Percentiles rank a stretch among this genome's conserved stretches.
Evolutionary conservation across 2,329 filamentous ascomycete genomes (phyloP).

Genomic region (Aquanectria penicillioides): DNA sequence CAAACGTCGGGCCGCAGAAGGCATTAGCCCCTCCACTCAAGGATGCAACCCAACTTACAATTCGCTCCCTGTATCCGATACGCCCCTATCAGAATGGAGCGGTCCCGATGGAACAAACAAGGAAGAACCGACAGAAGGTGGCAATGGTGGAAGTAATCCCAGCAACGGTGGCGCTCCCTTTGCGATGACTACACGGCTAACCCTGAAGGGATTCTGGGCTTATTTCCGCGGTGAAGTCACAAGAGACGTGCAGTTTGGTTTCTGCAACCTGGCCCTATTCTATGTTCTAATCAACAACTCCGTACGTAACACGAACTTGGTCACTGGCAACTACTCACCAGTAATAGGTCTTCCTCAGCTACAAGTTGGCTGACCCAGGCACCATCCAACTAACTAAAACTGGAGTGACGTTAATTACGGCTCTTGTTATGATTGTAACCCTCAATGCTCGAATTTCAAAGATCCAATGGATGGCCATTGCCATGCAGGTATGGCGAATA

Average conservation of each 20-base stretch:
- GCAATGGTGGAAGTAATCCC: background rate
- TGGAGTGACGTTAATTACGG: background rate
- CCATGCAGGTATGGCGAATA: background rate
- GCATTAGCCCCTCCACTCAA: background rate
- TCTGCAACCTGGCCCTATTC: background rate
- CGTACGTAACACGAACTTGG: background rate
- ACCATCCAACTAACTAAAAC: background rate
- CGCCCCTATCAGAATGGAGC: background rate
- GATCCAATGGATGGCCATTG: background rate
- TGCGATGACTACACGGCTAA: background rate
- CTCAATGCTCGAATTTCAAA: background rate
- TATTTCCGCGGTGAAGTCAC: background rate
- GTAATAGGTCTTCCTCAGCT: background rate
- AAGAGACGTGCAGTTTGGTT: background rate
- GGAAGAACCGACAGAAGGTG: background rate
- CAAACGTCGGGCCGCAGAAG: background rate
- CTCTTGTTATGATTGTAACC: background rate
- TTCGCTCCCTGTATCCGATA: background rate
- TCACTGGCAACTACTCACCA: background rate
- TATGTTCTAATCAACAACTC: background rate
- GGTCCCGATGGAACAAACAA: background rate
- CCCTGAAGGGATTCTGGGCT: background rate
- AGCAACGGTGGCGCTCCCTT: background rate
- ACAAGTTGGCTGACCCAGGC: background rate
- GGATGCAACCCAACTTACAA: background rate